phyloP scores from a whole-genome alignment of 2,329 filamentous ascomycete genomes.

The Neonectria coccinea region DNA sequence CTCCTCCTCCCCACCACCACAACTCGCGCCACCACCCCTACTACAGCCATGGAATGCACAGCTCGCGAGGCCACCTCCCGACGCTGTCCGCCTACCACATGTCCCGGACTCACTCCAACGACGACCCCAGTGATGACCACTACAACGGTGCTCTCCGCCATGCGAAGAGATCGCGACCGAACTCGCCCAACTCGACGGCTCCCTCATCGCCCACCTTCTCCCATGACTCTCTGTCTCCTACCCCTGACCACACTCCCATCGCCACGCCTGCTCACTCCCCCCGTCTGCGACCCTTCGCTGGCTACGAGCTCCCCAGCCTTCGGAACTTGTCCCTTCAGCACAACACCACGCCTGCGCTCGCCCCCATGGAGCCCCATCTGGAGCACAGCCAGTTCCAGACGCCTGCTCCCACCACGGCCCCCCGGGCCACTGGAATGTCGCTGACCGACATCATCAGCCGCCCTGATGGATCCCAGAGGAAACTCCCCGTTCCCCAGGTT shows the following conservation, averaged over 20 bases:
- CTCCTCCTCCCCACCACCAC: conserved; percentile 54
- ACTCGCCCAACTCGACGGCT: conserved; percentile 94
- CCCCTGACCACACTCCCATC: conserved; percentile 97
- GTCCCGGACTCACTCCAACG: conserved; percentile 87
- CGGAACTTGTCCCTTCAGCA: conserved; percentile 70
- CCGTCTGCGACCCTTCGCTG: conserved; percentile 82
- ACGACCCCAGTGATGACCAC: conserved; percentile 81
- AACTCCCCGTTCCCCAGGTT: conserved; percentile 91
- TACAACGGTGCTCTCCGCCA: conserved; percentile 76
- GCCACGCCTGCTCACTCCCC: conserved; percentile 96
- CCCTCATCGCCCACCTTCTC: conserved; percentile 97
- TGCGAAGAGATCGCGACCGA: conserved; percentile 90
- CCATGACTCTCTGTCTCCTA: conserved; percentile 94
- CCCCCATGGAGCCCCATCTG: conserved; percentile 69
- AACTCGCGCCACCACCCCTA: conserved; percentile 65
- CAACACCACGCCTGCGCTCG: conserved; percentile 66
- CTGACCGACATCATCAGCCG: conserved; percentile 94
- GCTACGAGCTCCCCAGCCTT: conserved; percentile 86
- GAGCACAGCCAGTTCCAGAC: conserved; percentile 57
- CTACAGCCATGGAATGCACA: conserved; percentile 61
- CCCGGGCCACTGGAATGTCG: conserved; percentile 75
- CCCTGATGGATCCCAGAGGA: conserved; percentile 87
- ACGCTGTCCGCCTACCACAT: conserved; percentile 92
- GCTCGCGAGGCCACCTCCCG: conserved; percentile 73
- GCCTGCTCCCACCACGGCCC: conserved; percentile 65